Conservation (phyloP, 768 basidiomycete genomes). For the Lentinus tigrinus region DNA sequence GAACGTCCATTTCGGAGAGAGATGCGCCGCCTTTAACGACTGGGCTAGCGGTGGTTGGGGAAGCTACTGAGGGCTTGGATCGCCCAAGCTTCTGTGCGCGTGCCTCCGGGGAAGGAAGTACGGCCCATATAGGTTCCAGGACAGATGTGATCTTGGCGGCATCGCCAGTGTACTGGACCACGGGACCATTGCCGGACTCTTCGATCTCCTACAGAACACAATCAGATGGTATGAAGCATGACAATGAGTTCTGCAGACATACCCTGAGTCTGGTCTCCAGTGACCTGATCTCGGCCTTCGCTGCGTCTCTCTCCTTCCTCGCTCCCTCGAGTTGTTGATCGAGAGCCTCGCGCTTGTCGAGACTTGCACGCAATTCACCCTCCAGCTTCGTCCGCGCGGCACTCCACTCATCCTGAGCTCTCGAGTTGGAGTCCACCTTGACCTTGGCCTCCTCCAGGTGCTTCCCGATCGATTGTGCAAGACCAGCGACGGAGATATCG, state of each 20-base stretch:
- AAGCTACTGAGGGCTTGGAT: slow-evolving; percentile 32
- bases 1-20: slow-evolving; percentile 82
- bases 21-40: slow-evolving; percentile 44
- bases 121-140: slow-evolving; percentile 73
- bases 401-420: slow-evolving; percentile 24
- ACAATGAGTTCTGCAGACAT: neutral
- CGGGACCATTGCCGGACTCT: slow-evolving; percentile 15
- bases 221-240: neutral
- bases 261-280: slow-evolving; percentile 50
- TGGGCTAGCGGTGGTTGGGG: slow-evolving; percentile 22
- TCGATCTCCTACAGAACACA: slow-evolving; percentile 3
- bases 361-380: slow-evolving; percentile 13
- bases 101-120: slow-evolving; percentile 82
- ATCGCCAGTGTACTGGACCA: slow-evolving; percentile 38
- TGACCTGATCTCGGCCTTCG: slow-evolving; percentile 22
- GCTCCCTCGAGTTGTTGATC: slow-evolving; percentile 21
- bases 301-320: slow-evolving; percentile 25
- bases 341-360: slow-evolving; percentile 22
- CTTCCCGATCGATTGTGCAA: slow-evolving; percentile 27
- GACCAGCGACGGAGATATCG: slow-evolving; percentile 23
- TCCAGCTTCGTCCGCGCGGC: slow-evolving; percentile 19
- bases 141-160: slow-evolving; percentile 56
- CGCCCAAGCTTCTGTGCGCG: slow-evolving; percentile 63
- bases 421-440: slow-evolving; percentile 19
- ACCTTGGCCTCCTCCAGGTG: slow-evolving; percentile 26